Evolutionary conservation across 2,329 filamentous ascomycete species (phyloP).

Genomic region (Cladophialophora yegresii): DNA sequence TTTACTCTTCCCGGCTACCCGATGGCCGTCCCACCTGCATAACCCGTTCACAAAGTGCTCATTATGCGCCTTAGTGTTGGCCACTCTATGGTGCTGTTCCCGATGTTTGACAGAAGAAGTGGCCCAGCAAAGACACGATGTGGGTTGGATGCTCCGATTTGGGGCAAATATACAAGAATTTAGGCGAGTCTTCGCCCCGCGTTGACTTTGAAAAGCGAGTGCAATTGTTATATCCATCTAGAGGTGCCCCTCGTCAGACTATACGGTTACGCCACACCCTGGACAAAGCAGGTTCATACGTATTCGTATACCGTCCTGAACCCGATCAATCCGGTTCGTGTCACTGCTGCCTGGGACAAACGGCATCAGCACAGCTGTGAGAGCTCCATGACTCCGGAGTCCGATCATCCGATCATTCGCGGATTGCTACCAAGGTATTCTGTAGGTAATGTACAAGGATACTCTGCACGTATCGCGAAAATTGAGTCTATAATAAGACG

Average conservation of each 20-base stretch:
- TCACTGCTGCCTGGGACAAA: not conserved
- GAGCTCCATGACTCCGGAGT: not conserved
- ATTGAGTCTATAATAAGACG: not conserved
- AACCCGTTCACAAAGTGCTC: not conserved
- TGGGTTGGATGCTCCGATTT: not conserved
- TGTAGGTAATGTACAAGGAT: not conserved
- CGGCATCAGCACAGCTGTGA: not conserved
- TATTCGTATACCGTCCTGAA: not conserved
- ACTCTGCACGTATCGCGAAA: not conserved
- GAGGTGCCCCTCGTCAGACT: not conserved
- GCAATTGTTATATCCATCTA: not conserved
- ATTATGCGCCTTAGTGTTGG: not conserved
- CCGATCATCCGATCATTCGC: not conserved
- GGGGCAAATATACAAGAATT: not conserved
- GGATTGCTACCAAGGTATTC: not conserved
- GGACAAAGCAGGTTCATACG: not conserved
- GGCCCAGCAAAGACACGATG: not conserved
- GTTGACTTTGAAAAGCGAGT: not conserved
- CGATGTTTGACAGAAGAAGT: not conserved
- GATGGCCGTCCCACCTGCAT: not conserved
- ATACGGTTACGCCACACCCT: not conserved
- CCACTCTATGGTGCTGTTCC: not conserved
- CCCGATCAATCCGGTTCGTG: not conserved
- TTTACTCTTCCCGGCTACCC: conserved; percentile 3
- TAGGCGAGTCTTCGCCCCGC: not conserved